phyloP scores from a whole-genome alignment of 2,329 filamentous ascomycete species.

The Pleomassaria siparia region DNA sequence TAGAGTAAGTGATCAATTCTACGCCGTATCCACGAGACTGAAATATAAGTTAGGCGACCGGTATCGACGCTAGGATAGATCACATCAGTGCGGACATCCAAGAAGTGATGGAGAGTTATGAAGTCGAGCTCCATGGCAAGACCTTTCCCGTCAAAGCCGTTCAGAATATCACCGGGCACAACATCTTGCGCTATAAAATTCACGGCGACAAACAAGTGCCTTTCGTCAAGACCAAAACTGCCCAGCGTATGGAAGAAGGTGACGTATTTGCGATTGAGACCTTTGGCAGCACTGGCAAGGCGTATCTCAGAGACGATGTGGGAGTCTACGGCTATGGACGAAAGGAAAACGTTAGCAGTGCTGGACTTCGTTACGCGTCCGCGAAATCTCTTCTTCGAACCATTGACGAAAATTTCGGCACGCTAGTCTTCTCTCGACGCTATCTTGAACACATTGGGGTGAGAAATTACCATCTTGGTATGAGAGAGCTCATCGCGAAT shows the following conservation, averaged over 20 bases:
- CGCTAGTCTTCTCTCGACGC: conserved; percentile 81
- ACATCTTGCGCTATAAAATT: conserved; percentile 85
- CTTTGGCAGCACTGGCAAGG: conserved; percentile 89
- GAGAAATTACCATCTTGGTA: conserved; percentile 87
- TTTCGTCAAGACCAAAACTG: conserved; percentile 81
- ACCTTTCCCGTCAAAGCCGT: conserved; percentile 80
- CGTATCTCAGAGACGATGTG: conserved; percentile 79
- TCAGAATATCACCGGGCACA: conserved; percentile 86
- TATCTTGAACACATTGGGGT: conserved; percentile 87
- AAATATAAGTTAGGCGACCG: conserved; percentile 63
- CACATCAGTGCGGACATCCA: conserved; percentile 84
- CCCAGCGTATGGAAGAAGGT: conserved; percentile 95
- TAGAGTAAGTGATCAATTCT: conserved; percentile 47
- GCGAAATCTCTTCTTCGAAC: conserved; percentile 81
- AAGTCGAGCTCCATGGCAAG: conserved; percentile 75
- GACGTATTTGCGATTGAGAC: conserved; percentile 95
- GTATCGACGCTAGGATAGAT: conserved; percentile 84
- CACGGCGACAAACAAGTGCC: conserved; percentile 92
- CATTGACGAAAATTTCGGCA: conserved; percentile 95
- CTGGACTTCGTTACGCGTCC: conserved; percentile 72
- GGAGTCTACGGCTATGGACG: conserved; percentile 65
- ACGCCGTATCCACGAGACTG: conserved; percentile 7
- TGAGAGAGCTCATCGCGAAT: conserved; percentile 77
- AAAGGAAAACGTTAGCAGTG: conserved; percentile 66
- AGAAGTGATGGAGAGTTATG: conserved; percentile 86